Evolutionary conservation across 495 filamentous ascomycete species (phyloP).

Genomic region (Pseudomonodictys pantanalensis): DNA sequence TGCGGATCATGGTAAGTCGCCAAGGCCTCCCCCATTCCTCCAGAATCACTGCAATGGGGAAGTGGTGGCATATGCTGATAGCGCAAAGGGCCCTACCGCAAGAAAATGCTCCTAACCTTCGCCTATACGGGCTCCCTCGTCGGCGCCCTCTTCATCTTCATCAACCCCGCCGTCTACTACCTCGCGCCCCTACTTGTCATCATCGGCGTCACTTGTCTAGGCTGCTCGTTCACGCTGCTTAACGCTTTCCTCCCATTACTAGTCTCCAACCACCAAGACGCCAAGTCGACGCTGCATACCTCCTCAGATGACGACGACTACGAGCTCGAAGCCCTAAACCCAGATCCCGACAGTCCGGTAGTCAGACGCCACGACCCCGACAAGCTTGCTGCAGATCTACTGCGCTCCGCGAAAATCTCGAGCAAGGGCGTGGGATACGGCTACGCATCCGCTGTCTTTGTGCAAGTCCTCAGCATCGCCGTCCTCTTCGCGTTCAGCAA

Average conservation of each 20-base stretch:
- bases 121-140: slow-evolving; percentile 71
- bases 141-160: slow-evolving; percentile 79
- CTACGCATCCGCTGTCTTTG: slow-evolving; percentile 75
- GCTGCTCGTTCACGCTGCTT: slow-evolving; percentile 53
- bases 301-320: background rate
- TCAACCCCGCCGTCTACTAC: slow-evolving; percentile 65
- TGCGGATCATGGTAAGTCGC: slow-evolving; percentile 52
- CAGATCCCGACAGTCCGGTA: slow-evolving; percentile 10
- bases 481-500: slow-evolving; percentile 44
- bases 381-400: slow-evolving; percentile 59
- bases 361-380: slow-evolving; percentile 26
- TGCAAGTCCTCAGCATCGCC: slow-evolving; percentile 74
- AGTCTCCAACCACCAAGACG: slow-evolving; percentile 42
- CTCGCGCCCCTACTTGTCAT: slow-evolving; percentile 75
- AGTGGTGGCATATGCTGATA: background rate
- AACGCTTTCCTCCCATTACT: slow-evolving; percentile 54
- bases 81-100: slow-evolving; percentile 57
- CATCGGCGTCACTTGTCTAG: slow-evolving; percentile 53
- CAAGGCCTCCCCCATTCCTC: background rate
- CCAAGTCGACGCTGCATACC: no score
- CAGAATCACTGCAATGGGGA: no score
- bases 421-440: slow-evolving; percentile 87
- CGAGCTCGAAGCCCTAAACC: slow-evolving; percentile 24
- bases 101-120: slow-evolving; percentile 74
- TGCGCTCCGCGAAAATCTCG: slow-evolving; percentile 79